phyloP scores from a whole-genome alignment of 2,329 filamentous ascomycete genomes.

The Pochonia chlamydosporia region DNA sequence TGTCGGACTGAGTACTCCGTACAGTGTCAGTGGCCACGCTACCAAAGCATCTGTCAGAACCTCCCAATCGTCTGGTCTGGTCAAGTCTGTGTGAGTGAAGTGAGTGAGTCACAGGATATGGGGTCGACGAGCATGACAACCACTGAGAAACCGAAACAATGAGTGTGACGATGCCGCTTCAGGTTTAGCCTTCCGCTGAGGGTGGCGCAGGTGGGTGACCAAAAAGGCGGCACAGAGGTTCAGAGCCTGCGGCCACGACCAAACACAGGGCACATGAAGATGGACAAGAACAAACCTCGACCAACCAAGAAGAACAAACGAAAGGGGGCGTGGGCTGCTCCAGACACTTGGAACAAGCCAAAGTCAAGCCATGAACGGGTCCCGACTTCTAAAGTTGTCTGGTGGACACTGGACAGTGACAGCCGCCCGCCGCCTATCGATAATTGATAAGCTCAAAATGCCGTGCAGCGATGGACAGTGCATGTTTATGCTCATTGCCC shows the following conservation, averaged over 20 bases:
- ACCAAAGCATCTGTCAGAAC: background rate
- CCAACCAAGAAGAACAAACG: too few relatives aligned
- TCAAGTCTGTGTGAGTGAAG: slow-evolving; percentile 1
- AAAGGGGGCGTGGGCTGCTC: background rate
- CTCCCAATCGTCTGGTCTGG: background rate
- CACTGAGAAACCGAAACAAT: slow-evolving; percentile 6
- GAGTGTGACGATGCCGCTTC: slow-evolving; percentile 4
- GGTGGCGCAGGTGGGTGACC: slow-evolving; percentile 4
- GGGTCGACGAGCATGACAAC: slow-evolving; percentile 2
- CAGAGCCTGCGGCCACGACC: background rate
- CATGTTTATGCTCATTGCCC: background rate
- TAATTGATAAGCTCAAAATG: slow-evolving; percentile 1
- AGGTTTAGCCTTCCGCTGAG: slow-evolving; percentile 4
- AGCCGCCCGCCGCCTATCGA: background rate
- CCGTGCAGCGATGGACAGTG: background rate
- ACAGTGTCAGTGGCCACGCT: background rate
- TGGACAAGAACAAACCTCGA: too few relatives aligned
- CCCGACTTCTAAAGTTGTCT: too few relatives aligned
- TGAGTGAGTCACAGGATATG: slow-evolving; percentile 11
- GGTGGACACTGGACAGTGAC: background rate
- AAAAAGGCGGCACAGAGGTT: background rate
- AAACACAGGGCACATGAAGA: too few relatives aligned
- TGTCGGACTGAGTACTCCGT: background rate
- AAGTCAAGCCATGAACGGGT: background rate
- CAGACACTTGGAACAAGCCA: background rate